Conservation (phyloP, 495 filamentous ascomycete genomes). For the Stereocaulon alpinum region DNA sequence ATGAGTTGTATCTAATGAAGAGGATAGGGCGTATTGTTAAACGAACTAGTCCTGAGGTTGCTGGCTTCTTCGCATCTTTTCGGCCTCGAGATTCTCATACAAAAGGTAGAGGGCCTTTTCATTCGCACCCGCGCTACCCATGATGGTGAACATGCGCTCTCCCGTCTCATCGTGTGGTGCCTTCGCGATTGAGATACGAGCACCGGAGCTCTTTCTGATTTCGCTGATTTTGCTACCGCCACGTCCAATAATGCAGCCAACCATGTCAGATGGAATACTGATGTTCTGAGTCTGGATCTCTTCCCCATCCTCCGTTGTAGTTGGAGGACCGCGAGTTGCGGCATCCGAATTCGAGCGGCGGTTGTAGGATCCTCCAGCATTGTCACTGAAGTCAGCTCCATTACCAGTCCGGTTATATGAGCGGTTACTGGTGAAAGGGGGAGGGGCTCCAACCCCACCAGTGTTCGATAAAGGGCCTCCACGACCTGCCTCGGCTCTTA, state of each 20-base stretch:
- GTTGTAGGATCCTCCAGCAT: constrained; percentile 48
- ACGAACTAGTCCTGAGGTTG: constrained; percentile 54
- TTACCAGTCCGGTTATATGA: constrained; percentile 90
- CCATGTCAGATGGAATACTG: constrained; percentile 98
- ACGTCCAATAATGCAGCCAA: constrained; percentile 96
- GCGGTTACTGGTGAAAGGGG: constrained; percentile 47
- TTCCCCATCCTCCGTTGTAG: constrained; percentile 89
- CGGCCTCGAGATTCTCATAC: constrained; percentile 97
- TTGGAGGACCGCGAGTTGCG: constrained; percentile 59
- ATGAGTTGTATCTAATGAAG: not conserved
- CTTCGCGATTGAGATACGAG: constrained; percentile 96
- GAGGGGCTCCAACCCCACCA: constrained; percentile 24
- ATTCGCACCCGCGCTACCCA: constrained; percentile 81
- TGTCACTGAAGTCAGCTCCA: constrained; percentile 93
- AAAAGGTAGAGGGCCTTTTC: constrained; percentile 92
- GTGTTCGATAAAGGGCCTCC: constrained; percentile 38
- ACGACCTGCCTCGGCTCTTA: constrained; percentile 60
- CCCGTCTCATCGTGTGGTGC: constrained; percentile 94
- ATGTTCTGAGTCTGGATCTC: constrained; percentile 98
- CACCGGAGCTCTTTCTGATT: constrained; percentile 90
- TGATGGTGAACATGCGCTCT: constrained; percentile 99
- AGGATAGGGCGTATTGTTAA: not conserved
- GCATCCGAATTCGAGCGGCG: constrained; percentile 76
- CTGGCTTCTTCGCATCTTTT: constrained; percentile 93
- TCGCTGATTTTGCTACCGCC: constrained; percentile 94